Evolutionary conservation across 345 rosid species (phyloP), one percentile per base, ranked within the genome.

Genomic region (Brassica rapa): DNA sequence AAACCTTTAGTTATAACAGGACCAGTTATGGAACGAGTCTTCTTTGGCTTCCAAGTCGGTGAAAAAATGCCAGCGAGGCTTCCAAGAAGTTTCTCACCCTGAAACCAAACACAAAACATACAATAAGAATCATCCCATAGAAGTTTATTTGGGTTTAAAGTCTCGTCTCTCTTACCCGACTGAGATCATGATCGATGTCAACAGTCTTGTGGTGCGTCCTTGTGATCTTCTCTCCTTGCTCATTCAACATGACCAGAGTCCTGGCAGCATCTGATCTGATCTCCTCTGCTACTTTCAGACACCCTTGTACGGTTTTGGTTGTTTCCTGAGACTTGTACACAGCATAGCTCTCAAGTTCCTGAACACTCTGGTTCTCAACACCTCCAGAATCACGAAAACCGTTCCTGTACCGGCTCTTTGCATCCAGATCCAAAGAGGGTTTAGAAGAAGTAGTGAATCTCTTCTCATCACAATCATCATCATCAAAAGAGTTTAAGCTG

Each of bases 11-110:
- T 87, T 8, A 85, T 82, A 49, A 85, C 83, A 57, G 98, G 98
- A 51, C 99, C 94, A 8, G 64, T 70, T n/a, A 95, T 84, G 1
- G 83, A 76, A 49, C 86, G 92, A 72, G 87, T 83, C 87, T 86
- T 95, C 81, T 91, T 93, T 1, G 96, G 96, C 84, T 93, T 95
- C 99, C 99, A 95, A 11, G 91, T 89, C 83, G 66, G 91, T 37
- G 93, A 87, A 56, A 91, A 91, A 62, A 95, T 83, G 53, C 97
- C 93, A 46, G 98, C 98, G 12, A 95, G 97, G 80, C 86, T 91
- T 67, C 96, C 98, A 71, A 95, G 85, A 76, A 95, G 85, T 88
- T 90, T 95, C 86, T 95, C 99, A 29, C 98, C 98, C 99, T 95
- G 85, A 63, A 83, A 87, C 61, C 75, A 70, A 80, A 51, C 70